phyloP scores from a whole-genome alignment of 1,284 basidiomycete genomes.

The Singerocomus rubriflavus region DNA sequence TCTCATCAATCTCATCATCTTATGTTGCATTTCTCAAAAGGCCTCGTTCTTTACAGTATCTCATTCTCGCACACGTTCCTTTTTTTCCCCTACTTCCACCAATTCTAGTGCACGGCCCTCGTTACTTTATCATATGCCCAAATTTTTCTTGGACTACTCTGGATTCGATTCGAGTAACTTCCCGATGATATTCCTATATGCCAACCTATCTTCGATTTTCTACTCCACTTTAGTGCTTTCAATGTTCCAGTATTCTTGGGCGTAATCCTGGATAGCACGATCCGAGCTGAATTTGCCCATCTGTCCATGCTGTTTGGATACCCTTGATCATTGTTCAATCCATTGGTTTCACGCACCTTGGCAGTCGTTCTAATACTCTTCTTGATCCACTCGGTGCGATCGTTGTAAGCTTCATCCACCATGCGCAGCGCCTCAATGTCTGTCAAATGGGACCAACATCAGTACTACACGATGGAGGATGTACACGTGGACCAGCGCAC shows the following conservation, averaged over 20 bases:
- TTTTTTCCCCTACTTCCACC: conserved; percentile 4
- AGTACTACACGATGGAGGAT: background rate
- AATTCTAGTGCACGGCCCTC: conserved; percentile 10
- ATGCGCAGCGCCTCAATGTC: conserved; percentile 79
- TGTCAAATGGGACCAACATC: conserved; percentile 26
- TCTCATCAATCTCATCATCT: background rate
- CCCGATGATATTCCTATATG: background rate
- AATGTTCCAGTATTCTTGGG: conserved; percentile 77
- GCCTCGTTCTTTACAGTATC: conserved; percentile 2
- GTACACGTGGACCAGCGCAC: conserved; percentile 40
- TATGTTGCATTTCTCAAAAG: conserved; percentile 1
- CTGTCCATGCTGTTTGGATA: conserved; percentile 35
- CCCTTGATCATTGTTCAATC: conserved; percentile 8
- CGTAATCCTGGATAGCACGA: conserved; percentile 86
- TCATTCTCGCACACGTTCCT: background rate
- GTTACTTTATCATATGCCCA: conserved; percentile 12
- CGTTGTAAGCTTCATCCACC: conserved; percentile 83
- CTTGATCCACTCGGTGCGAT: conserved; percentile 84
- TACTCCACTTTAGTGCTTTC: conserved; percentile 42
- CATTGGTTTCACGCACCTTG: conserved; percentile 43
- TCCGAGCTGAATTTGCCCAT: conserved; percentile 97
- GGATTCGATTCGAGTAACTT: conserved; percentile 6
- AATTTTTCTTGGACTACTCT: conserved; percentile 10
- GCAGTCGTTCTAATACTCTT: conserved; percentile 85
- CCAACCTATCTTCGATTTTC: background rate